phyloP scores from a whole-genome alignment of 441 rosid species.

The Codiaeum variegatum region DNA sequence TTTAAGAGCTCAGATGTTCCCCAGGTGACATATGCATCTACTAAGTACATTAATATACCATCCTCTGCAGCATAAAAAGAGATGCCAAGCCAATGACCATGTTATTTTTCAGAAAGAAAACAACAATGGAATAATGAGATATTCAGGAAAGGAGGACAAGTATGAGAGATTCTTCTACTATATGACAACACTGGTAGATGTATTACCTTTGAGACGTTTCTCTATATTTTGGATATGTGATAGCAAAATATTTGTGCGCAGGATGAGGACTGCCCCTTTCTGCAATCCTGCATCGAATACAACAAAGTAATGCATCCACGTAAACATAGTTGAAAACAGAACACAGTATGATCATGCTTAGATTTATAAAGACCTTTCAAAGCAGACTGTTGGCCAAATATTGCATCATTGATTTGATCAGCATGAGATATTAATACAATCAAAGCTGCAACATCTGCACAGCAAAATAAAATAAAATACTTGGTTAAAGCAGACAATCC shows the following conservation, averaged over 20 bases:
- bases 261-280: slow-evolving; percentile 53
- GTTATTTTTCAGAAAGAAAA: slow-evolving; percentile 4
- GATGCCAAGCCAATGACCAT: slow-evolving; percentile 6
- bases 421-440: slow-evolving; percentile 58
- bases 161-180: neutral
- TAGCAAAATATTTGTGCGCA: slow-evolving; percentile 51
- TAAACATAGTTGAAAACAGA: slow-evolving; percentile 2
- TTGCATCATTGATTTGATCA: slow-evolving; percentile 53
- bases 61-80: slow-evolving; percentile 46
- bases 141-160: neutral
- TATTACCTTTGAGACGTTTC: slow-evolving; percentile 57
- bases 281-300: slow-evolving; percentile 43
- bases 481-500: neutral
- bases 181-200: neutral
- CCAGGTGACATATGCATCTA: slow-evolving; percentile 67
- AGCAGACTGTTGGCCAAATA: slow-evolving; percentile 59
- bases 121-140: slow-evolving; percentile 16
- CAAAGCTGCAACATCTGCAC: slow-evolving; percentile 69
- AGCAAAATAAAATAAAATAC: slow-evolving; percentile 9
- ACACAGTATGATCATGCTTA: slow-evolving; percentile 21
- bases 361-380: slow-evolving; percentile 43
- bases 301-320: neutral
- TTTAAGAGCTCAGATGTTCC: slow-evolving; percentile 54
- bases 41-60: slow-evolving; percentile 37
- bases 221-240: slow-evolving; percentile 52